Evolutionary conservation across 2,329 filamentous ascomycete genomes (phyloP).

Genomic region (Aspergillus fumigatiaffinis): DNA sequence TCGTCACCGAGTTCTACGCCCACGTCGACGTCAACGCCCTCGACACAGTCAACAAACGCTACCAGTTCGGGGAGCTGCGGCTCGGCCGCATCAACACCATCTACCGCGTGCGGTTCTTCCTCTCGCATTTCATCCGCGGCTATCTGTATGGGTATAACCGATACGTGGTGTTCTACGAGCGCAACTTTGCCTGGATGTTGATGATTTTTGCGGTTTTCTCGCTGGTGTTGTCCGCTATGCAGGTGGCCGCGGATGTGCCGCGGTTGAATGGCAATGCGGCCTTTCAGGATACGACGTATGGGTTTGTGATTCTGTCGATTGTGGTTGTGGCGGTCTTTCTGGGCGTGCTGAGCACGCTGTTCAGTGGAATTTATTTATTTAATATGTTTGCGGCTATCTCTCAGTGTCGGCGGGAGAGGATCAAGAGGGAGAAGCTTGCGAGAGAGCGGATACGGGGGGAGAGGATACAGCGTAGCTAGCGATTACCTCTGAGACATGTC

Average conservation of each 20-base stretch:
- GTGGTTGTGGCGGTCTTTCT: neutral
- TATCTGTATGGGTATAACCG: conserved; percentile 27
- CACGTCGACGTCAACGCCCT: conserved; percentile 26
- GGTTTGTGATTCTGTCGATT: neutral
- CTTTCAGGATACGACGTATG: neutral
- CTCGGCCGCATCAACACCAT: conserved; percentile 45
- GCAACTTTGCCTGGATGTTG: conserved; percentile 43
- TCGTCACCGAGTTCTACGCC: conserved; percentile 30
- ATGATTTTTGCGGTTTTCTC: conserved; percentile 42
- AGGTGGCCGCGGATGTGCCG: conserved; percentile 29
- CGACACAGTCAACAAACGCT: conserved; percentile 34
- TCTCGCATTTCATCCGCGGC: conserved; percentile 24
- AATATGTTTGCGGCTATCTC: neutral
- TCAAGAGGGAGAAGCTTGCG: neutral
- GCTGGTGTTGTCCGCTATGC: conserved; percentile 49
- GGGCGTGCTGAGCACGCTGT: neutral
- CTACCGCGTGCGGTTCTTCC: conserved; percentile 30
- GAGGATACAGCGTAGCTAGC: neutral
- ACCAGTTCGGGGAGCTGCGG: conserved; percentile 44
- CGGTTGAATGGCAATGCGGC: neutral
- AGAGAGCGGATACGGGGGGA: neutral
- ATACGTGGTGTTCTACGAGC: conserved; percentile 42
- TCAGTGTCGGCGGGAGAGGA: neutral
- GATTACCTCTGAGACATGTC: too few species aligned
- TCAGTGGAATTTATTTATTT: neutral